These are phyloP conservation scores for Candida sanyiensis DNA, from an alignment of 805 yeast genomes.

Conservation along the genomic window DNA sequence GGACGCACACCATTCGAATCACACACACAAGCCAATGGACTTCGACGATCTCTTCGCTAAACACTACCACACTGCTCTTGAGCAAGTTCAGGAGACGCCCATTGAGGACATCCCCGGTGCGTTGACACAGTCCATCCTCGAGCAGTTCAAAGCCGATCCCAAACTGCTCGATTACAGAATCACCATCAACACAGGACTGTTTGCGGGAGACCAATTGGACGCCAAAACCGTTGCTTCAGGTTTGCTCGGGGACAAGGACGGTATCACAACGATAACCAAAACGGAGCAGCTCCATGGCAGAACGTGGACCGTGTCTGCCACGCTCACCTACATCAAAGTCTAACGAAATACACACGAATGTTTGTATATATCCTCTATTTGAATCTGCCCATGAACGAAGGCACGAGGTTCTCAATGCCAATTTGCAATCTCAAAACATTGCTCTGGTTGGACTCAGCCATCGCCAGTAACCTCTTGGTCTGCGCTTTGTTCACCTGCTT, in stretches of 20 bases:
- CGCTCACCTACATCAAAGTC: constrained; percentile 8
- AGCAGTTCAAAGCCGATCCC: constrained; percentile 1
- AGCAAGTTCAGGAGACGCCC: not conserved
- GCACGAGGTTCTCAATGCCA: constrained; percentile 5
- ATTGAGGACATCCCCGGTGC: not conserved
- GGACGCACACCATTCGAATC: too few relatives aligned
- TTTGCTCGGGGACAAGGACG: constrained; percentile 7
- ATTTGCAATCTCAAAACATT: constrained; percentile 7
- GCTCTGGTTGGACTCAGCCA: constrained; percentile 9
- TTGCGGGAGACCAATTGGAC: constrained; percentile 2
- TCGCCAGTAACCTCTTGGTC: constrained; percentile 4
- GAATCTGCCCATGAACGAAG: constrained; percentile 14
- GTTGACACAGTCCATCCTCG: not conserved
- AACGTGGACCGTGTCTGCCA: constrained; percentile 1
- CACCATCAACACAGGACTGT: constrained; percentile 4
- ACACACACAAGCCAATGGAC: too few relatives aligned
- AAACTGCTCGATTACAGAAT: constrained; percentile 6
- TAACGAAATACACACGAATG: not conserved
- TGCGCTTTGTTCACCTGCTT: constrained; percentile 7
- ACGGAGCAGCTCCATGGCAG: not conserved
- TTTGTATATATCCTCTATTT: constrained; percentile 1
- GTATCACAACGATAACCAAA: constrained; percentile 5
- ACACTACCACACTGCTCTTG: not conserved
- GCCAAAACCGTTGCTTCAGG: constrained; percentile 6
- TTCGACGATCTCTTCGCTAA: too few relatives aligned